Conservation (phyloP, 2,329 filamentous ascomycete genomes). For the Ophiognomonia clavigignenti-juglandacearum region DNA sequence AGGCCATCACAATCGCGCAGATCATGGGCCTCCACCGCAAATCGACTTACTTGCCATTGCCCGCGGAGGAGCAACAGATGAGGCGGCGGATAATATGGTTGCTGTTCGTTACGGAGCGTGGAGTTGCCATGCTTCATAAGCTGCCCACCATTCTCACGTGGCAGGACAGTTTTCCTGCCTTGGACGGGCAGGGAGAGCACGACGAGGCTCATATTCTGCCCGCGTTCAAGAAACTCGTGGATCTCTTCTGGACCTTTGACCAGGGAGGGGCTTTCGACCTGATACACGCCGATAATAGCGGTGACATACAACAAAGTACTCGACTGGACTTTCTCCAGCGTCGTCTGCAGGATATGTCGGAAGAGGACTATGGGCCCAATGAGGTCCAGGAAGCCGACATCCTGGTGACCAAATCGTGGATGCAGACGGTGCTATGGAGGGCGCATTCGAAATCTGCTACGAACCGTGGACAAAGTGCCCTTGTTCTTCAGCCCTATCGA, state of each 20-base stretch:
- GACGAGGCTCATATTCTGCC: constrained; percentile 40
- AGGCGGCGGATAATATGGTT: constrained; percentile 42
- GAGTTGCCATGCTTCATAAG: constrained; percentile 45
- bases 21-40: constrained; percentile 42
- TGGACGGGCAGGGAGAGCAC: constrained; percentile 26
- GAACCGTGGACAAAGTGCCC: constrained; percentile 18
- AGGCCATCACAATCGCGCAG: constrained; percentile 47
- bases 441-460: constrained; percentile 20
- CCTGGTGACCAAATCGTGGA: constrained; percentile 46
- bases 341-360: constrained; percentile 35
- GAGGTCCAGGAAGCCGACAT: constrained; percentile 45
- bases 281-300: constrained; percentile 31
- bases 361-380: constrained; percentile 34
- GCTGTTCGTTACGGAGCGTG: constrained; percentile 44
- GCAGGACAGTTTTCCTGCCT: constrained; percentile 31
- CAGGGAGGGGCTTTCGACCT: constrained; percentile 44
- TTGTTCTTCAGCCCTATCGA: constrained; percentile 32
- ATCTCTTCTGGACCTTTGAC: constrained; percentile 46
- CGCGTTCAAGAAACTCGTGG: constrained; percentile 43
- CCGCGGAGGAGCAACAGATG: constrained; percentile 36
- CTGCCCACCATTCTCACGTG: constrained; percentile 40
- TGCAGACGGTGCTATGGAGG: constrained; percentile 44
- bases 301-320: constrained; percentile 20
- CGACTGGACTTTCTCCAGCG: constrained; percentile 36
- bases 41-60: constrained; percentile 32